phyloP scores from a whole-genome alignment of 2,329 filamentous ascomycete species.

The Diaporthe eres region DNA sequence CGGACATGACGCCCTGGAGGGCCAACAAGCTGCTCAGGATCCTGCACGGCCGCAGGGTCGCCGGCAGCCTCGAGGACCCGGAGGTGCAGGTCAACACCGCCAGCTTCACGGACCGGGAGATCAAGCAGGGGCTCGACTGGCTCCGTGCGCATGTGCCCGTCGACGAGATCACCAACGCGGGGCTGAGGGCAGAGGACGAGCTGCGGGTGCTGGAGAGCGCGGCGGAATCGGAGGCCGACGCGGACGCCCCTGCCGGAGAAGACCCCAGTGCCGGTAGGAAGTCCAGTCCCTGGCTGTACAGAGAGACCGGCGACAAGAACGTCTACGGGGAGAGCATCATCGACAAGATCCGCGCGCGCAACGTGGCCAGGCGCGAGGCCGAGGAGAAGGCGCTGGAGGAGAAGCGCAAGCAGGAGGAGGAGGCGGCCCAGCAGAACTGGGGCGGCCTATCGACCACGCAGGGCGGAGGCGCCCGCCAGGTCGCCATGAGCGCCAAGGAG shows the following conservation, averaged over 20 bases:
- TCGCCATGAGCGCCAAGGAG: constrained; percentile 55
- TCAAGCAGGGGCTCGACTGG: constrained; percentile 65
- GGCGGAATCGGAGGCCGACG: constrained; percentile 44
- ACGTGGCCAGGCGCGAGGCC: constrained; percentile 64
- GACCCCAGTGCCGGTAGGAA: constrained; percentile 41
- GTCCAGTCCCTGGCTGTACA: constrained; percentile 38
- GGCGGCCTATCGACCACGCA: constrained; percentile 58
- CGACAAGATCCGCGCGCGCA: constrained; percentile 69
- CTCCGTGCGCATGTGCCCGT: constrained; percentile 68
- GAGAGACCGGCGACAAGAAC: constrained; percentile 54
- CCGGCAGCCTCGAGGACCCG: constrained; percentile 74
- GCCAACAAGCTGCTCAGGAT: constrained; percentile 71
- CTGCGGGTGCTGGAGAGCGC: constrained; percentile 64
- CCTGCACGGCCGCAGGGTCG: constrained; percentile 74
- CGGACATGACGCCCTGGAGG: constrained; percentile 58
- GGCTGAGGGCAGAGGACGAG: constrained; percentile 74
- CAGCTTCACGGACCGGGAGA: constrained; percentile 57
- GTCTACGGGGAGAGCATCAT: constrained; percentile 71
- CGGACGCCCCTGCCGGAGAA: constrained; percentile 42
- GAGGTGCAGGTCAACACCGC: constrained; percentile 63
- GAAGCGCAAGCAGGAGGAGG: constrained; percentile 57
- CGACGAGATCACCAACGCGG: constrained; percentile 73
- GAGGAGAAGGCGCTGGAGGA: constrained; percentile 60
- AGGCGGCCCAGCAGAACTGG: constrained; percentile 52
- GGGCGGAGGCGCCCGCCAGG: constrained; percentile 18